These are phyloP conservation scores for Thozetella sp. DNA, from an alignment of 495 filamentous ascomycete genomes.

Conservation along the genomic window DNA sequence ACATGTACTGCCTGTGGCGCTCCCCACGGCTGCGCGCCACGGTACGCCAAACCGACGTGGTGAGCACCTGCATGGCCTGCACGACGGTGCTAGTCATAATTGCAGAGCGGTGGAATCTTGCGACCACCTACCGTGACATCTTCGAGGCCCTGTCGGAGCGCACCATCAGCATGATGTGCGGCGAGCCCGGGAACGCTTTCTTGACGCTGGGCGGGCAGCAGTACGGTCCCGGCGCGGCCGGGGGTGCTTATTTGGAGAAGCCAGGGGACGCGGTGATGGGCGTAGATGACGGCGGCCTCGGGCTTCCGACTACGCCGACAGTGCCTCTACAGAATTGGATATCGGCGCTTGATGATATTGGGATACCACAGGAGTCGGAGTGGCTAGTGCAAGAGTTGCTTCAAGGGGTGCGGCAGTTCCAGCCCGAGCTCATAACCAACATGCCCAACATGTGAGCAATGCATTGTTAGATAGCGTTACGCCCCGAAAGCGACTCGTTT, in stretches of 20 bases:
- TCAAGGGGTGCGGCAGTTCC: neutral
- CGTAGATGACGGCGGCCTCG: neutral
- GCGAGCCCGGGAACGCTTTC: neutral
- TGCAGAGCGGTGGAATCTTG: neutral
- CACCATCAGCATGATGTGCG: neutral
- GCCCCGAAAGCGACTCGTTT: too few species aligned
- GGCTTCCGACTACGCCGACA: neutral
- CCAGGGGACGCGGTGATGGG: neutral
- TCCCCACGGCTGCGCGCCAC: neutral
- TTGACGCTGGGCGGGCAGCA: neutral
- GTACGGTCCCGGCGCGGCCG: neutral
- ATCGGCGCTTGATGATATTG: neutral
- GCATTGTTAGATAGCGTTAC: too few species aligned
- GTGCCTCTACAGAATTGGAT: neutral
- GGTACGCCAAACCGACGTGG: neutral
- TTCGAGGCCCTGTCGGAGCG: neutral
- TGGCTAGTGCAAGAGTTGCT: neutral
- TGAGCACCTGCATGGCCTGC: neutral
- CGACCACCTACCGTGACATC: neutral
- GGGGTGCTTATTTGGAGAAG: neutral
- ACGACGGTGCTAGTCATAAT: neutral
- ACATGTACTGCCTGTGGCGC: constrained; percentile 10
- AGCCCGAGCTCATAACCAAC: too few species aligned
- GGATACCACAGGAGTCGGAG: neutral
- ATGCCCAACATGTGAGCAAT: too few species aligned